phyloP scores from a whole-genome alignment of 2,329 filamentous ascomycete species.

The Ceratocystis huliohia region DNA sequence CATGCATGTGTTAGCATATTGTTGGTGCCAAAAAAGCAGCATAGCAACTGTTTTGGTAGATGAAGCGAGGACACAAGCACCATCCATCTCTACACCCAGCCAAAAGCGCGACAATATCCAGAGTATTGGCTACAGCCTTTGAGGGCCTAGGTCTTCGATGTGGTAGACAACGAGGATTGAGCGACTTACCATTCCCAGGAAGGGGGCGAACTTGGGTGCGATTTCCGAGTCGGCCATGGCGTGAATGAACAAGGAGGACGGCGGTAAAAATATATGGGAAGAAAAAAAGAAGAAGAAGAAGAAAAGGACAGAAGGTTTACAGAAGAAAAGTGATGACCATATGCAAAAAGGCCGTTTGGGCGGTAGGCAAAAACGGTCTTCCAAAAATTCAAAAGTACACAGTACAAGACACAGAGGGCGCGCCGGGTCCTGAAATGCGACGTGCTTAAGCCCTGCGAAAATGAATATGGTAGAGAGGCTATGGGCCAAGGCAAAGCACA shows the following conservation, averaged over 20 bases:
- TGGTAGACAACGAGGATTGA: neutral
- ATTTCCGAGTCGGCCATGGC: constrained; percentile 46
- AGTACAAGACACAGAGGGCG: neutral
- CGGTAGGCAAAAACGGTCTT: neutral
- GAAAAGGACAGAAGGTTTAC: neutral
- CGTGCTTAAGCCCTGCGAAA: neutral
- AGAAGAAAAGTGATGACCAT: neutral
- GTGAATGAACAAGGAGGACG: constrained; percentile 12
- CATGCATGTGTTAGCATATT: constrained; percentile 8
- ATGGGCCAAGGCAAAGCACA: neutral
- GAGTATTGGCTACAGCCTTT: neutral
- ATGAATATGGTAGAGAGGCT: neutral
- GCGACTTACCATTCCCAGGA: constrained; percentile 68
- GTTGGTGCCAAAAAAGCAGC: neutral
- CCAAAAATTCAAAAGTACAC: neutral
- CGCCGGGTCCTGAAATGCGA: neutral
- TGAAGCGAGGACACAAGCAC: too few species aligned
- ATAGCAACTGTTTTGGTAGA: neutral
- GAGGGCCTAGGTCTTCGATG: neutral
- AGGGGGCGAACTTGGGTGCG: constrained; percentile 71
- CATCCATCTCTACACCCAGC: too few species aligned
- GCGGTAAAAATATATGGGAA: neutral
- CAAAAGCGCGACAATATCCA: too few species aligned
- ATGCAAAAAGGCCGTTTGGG: neutral
- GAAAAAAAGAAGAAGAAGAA: neutral